Evolutionary conservation across 441 rosid species (phyloP), one percentile per base, ranked within the genome.

Genomic region (Hypseocharis bilobata): DNA sequence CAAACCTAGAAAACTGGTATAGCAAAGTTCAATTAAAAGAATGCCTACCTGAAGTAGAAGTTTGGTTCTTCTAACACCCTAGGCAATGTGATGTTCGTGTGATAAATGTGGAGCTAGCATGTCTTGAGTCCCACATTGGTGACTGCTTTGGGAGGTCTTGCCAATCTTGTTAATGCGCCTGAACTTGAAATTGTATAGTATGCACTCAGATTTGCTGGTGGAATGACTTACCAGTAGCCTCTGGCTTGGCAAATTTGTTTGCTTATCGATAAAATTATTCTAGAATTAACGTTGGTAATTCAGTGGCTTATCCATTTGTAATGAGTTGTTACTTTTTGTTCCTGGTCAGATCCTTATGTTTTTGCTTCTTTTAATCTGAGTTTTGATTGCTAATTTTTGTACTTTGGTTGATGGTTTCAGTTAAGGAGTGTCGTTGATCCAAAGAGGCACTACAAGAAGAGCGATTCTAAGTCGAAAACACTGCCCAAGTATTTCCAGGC

Each of bases 401-500:
- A 2, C 17, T 52, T 61, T 0, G 56, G 14, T 56, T 30, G 45
- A 8, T 68, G 56, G 22, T 78, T 23, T 22, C 77, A 93, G 97
- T 70, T 93, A 78, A 90, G 97, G 77, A 69, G 68, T 68, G 95
- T 72, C 23, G 63, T 93, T 66, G 90, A 93, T 82, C 99, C 96
- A 42, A 75, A 83, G 80, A 79, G 85, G 65, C 97, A 88, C 81
- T 93, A 85, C 77, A 91, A 93, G 80, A 88, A 81, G 77, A 66
- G 77, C 36, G 89, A 72, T 49, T 76, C 92, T 25, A 77, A 76
- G 57, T 80, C 85, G 13, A 85, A 82, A 66, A 32, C 78, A 7
- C 75, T 81, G 51, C 92, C 91, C 40, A 88, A 91, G 65, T 88
- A 91, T 80, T 91, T 91, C 80, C 97, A 91, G 93, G 99, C 70